Evolutionary conservation across 2,329 filamentous ascomycete genomes (phyloP).

Genomic region (Diaporthe vaccinii): DNA sequence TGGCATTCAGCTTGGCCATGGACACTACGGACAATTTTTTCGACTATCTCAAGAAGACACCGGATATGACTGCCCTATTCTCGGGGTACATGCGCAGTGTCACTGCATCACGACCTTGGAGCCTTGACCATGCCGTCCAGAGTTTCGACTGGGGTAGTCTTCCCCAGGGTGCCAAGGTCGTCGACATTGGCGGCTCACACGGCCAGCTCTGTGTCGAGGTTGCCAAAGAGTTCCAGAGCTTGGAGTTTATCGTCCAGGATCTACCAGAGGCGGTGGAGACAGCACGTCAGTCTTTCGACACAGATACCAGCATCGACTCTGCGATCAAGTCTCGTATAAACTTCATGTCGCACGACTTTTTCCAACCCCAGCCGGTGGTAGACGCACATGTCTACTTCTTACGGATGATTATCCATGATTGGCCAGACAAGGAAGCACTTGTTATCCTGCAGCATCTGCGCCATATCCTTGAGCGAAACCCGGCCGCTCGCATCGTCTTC

Average conservation of each 20-base stretch:
- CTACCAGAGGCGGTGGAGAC: conserved; percentile 20
- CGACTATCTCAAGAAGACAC: conserved; percentile 13
- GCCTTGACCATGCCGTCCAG: conserved; percentile 4
- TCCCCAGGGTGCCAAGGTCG: neutral
- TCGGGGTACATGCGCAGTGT: neutral
- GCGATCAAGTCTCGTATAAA: neutral
- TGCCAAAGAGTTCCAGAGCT: neutral
- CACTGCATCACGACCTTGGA: conserved; percentile 10
- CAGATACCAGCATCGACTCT: neutral
- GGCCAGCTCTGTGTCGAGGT: conserved; percentile 9
- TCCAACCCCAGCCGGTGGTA: conserved; percentile 10
- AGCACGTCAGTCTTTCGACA: neutral
- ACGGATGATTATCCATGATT: conserved; percentile 25
- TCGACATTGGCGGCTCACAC: conserved; percentile 14
- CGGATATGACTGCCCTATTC: neutral
- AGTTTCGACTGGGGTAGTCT: conserved; percentile 11
- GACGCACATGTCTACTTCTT: conserved; percentile 14
- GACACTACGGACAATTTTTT: neutral
- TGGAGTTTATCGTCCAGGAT: conserved; percentile 20
- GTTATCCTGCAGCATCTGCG: neutral
- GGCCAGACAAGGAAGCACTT: conserved; percentile 14
- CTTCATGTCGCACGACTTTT: conserved; percentile 26
- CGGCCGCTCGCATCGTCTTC: conserved; percentile 5
- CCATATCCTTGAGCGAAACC: neutral
- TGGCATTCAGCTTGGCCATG: conserved; percentile 3